Conservation (phyloP, 75 land plant genomes). For the Cupressus sempervirens region DNA sequence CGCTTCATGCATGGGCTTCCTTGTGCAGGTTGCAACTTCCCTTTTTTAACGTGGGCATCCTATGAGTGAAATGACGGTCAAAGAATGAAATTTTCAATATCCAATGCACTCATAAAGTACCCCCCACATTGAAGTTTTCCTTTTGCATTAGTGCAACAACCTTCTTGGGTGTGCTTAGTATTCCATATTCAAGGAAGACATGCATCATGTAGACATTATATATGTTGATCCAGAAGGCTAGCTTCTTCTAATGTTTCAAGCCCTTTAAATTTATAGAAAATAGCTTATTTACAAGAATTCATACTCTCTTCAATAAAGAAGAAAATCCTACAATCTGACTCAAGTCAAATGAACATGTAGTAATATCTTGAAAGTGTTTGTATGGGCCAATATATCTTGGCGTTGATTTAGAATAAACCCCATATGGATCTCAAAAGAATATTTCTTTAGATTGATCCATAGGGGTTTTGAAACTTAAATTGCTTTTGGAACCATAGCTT, state of each 20-base stretch:
- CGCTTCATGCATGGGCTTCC: no score
- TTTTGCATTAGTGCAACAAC: conserved; percentile 68
- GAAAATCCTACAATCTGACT: conserved; percentile 32
- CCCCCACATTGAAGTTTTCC: conserved; percentile 73
- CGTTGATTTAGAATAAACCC: conserved; percentile 42
- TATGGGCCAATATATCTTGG: conserved; percentile 69
- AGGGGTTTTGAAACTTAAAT: background rate
- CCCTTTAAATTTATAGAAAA: conserved; percentile 40
- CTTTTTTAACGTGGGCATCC: no score
- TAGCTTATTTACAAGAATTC: conserved; percentile 53
- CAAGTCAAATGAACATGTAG: conserved; percentile 35
- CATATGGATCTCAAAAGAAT: conserved; percentile 53
- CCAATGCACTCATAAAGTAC: conserved; percentile 71
- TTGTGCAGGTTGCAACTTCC: no score
- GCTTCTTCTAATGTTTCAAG: conserved; percentile 74
- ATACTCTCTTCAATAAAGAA: conserved; percentile 40
- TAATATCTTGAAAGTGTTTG: conserved; percentile 39
- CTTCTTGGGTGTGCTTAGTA: conserved; percentile 60
- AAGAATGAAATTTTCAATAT: conserved; percentile 81
- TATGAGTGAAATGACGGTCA: conserved; percentile 66
- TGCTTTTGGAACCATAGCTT: conserved; percentile 9
- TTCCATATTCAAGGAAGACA: conserved; percentile 81
- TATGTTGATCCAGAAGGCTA: conserved; percentile 91
- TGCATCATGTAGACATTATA: conserved; percentile 92
- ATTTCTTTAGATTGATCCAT: conserved; percentile 14